These are phyloP conservation scores for Boletus sp. DNA, from an alignment of 1,284 basidiomycete species.

Conservation along the genomic window DNA sequence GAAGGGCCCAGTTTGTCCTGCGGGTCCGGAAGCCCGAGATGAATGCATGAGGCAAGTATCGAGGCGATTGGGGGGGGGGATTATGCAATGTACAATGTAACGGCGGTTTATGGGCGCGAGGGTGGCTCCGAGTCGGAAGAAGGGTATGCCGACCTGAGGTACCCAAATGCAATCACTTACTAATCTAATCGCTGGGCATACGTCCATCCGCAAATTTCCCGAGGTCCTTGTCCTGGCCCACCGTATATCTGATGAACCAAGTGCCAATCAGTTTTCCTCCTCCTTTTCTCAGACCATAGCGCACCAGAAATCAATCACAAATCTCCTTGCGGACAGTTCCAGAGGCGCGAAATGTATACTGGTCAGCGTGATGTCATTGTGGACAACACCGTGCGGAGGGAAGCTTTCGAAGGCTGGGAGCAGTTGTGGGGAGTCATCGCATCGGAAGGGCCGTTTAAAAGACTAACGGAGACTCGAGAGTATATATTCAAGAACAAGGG, in stretches of 20 bases:
- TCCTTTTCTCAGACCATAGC: not conserved
- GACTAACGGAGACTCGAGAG: conserved; percentile 2
- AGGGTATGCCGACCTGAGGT: no score
- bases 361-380: conserved; percentile 6
- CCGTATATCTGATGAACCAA: not conserved
- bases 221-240: not conserved
- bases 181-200: no score
- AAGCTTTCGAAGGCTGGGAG: not conserved
- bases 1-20: no score
- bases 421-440: not conserved
- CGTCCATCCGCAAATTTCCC: not conserved
- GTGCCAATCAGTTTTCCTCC: not conserved
- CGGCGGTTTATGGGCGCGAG: no score
- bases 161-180: no score
- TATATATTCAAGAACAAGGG: conserved; percentile 8
- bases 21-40: no score
- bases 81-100: no score
- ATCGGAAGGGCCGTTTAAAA: not conserved
- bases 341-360: conserved; percentile 6
- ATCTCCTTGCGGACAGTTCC: not conserved
- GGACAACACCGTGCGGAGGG: not conserved
- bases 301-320: conserved; percentile 7
- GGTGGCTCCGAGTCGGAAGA: no score
- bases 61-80: no score
- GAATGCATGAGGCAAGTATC: no score